These are phyloP conservation scores for Primulina tabacum DNA, from an alignment of 257 asterid genomes.

Conservation along the genomic window DNA sequence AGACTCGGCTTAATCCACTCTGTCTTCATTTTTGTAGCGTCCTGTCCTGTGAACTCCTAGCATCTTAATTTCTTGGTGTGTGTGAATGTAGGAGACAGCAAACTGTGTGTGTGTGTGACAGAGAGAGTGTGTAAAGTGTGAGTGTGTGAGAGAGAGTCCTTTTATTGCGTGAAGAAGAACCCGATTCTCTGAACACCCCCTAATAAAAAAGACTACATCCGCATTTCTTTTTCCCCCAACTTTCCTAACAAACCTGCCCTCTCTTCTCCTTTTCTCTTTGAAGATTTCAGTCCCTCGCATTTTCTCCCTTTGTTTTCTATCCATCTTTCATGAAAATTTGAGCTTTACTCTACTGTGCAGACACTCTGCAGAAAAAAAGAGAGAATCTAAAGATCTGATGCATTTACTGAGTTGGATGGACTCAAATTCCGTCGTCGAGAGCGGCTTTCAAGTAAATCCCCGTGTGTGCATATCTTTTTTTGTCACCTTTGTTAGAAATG, in stretches of 20 bases:
- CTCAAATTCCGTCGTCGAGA: constrained; percentile 16
- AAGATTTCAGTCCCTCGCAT: constrained; percentile 13
- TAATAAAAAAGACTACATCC: constrained; percentile 37
- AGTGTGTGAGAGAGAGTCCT: constrained; percentile 24
- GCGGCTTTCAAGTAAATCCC: constrained; percentile 33
- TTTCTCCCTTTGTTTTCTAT: background rate
- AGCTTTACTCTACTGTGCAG: background rate
- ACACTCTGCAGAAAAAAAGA: background rate
- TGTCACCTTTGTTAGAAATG: constrained; percentile 25
- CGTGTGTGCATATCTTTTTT: constrained; percentile 25
- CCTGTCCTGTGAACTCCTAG: background rate
- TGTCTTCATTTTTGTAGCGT: background rate
- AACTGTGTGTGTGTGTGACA: background rate
- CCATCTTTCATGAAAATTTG: constrained; percentile 4
- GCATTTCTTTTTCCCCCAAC: constrained; percentile 30
- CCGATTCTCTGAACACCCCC: constrained; percentile 57
- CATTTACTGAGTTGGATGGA: constrained; percentile 10
- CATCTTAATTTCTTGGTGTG: constrained; percentile 21
- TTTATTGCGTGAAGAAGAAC: constrained; percentile 51
- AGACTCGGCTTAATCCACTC: constrained; percentile 10
- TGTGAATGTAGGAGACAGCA: constrained; percentile 18
- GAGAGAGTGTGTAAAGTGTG: constrained; percentile 22
- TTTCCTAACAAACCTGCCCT: constrained; percentile 27
- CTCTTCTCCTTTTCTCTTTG: constrained; percentile 3
- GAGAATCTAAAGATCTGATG: constrained; percentile 21